Conservation (phyloP, 352 stramenopile species). For the Phytophthora cactorum region DNA sequence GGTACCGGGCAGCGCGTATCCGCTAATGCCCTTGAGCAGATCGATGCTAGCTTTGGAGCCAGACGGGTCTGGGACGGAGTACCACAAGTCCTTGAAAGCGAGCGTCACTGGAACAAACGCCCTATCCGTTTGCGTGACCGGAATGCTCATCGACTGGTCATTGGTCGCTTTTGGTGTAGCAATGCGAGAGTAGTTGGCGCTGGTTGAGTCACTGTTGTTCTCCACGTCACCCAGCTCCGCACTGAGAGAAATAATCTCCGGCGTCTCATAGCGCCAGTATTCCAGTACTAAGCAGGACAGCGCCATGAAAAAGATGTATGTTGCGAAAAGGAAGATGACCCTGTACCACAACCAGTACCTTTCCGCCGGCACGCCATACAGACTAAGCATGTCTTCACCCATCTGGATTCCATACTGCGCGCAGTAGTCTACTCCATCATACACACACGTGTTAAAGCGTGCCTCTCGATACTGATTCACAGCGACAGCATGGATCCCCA, state of each 20-base stretch:
- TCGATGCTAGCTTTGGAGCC: constrained; percentile 46
- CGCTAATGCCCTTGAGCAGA: constrained; percentile 73
- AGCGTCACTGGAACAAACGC: constrained; percentile 29
- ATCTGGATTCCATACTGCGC: constrained; percentile 30
- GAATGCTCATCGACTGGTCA: not conserved
- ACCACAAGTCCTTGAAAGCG: constrained; percentile 44
- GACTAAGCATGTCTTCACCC: constrained; percentile 47
- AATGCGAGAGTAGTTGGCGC: not conserved
- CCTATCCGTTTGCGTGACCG: not conserved
- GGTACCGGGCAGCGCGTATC: constrained; percentile 39
- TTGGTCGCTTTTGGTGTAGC: not conserved
- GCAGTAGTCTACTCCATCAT: constrained; percentile 57
- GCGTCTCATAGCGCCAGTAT: constrained; percentile 44
- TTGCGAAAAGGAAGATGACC: constrained; percentile 44
- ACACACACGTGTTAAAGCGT: constrained; percentile 45
- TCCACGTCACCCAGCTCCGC: not conserved
- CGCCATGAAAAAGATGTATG: constrained; percentile 1
- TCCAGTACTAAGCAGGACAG: constrained; percentile 46
- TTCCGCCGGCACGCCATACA: constrained; percentile 54
- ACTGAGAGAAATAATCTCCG: not conserved
- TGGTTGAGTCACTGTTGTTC: not conserved
- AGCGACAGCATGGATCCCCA: constrained; percentile 63
- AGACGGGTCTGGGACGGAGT: constrained; percentile 34
- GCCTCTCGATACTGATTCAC: constrained; percentile 66
- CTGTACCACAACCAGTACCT: constrained; percentile 55